phyloP scores from a whole-genome alignment of 169 alveolate genomes.

The Eimeria praecox region DNA sequence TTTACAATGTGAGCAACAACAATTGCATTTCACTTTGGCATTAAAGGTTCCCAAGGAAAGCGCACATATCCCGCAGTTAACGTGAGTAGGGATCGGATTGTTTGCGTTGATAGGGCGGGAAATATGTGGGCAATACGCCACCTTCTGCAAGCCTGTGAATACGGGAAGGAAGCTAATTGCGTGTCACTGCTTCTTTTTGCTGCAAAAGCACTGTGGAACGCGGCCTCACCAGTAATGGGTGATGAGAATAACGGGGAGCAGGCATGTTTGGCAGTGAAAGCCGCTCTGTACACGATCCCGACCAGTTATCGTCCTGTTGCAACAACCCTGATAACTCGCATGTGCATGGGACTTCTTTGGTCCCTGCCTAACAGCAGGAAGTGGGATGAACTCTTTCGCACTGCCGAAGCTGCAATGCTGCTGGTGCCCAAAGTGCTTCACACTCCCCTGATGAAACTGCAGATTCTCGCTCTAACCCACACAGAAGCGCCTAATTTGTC shows the following conservation, averaged over 20 bases:
- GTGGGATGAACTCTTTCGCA: conserved; percentile 76
- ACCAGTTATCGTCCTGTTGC: conserved; percentile 51
- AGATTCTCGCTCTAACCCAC: conserved; percentile 60
- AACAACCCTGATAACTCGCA: conserved; percentile 34
- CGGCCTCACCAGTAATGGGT: conserved; percentile 42
- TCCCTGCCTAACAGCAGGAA: conserved; percentile 27
- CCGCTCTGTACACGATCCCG: conserved; percentile 48
- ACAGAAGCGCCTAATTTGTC: conserved; percentile 37
- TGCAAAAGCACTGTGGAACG: conserved; percentile 71
- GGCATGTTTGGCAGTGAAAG: conserved; percentile 34
- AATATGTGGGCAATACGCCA: conserved; percentile 68
- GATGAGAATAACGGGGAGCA: conserved; percentile 34
- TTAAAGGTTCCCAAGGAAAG: background rate
- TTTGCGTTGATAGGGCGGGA: conserved; percentile 37
- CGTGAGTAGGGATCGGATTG: background rate
- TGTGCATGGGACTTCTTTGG: conserved; percentile 74
- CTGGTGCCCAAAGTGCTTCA: conserved; percentile 62
- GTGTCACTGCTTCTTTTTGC: conserved; percentile 56
- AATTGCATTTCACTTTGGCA: background rate
- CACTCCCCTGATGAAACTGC: conserved; percentile 53
- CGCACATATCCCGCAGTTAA: background rate
- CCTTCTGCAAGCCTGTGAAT: conserved; percentile 64
- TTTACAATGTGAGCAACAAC: conserved; percentile 52
- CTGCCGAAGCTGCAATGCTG: conserved; percentile 57
- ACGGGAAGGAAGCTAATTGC: conserved; percentile 64